phyloP scores from a whole-genome alignment of 495 filamentous ascomycete genomes.

The Aspergillus avenaceus region DNA sequence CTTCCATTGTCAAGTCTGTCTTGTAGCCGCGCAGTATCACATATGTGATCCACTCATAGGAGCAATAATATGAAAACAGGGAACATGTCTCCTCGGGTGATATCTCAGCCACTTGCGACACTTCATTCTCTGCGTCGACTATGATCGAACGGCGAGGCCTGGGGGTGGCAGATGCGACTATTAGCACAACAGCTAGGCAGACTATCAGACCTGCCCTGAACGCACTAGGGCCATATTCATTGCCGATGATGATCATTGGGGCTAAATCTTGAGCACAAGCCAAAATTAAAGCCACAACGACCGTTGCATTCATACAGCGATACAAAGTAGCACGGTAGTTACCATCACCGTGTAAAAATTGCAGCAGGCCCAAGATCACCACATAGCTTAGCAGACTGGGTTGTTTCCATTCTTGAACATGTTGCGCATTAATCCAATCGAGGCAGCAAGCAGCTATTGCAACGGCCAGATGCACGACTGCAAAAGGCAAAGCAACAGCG shows the following conservation, averaged over 20 bases:
- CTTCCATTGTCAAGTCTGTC: conserved; percentile 37
- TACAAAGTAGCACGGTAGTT: conserved; percentile 6
- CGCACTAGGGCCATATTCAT: conserved; percentile 9
- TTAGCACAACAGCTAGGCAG: conserved; percentile 12
- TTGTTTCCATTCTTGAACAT: conserved; percentile 11
- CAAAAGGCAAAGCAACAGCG: conserved; percentile 9
- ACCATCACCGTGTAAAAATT: conserved; percentile 4
- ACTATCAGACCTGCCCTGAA: conserved; percentile 5
- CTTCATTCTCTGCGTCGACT: conserved; percentile 5
- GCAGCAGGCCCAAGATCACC: conserved; percentile 8
- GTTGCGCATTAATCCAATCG: conserved; percentile 7
- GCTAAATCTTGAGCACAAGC: conserved; percentile 11
- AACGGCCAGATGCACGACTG: conserved; percentile 13
- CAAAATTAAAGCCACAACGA: conserved; percentile 7
- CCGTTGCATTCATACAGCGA: conserved; percentile 16
- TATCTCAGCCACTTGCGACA: conserved; percentile 15
- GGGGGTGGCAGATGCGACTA: conserved; percentile 13
- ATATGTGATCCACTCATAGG: conserved; percentile 46
- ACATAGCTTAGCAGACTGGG: conserved; percentile 17
- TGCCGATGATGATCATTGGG: conserved; percentile 17
- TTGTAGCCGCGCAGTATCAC: conserved; percentile 41
- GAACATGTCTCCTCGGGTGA: conserved; percentile 48
- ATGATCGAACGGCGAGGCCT: conserved; percentile 12
- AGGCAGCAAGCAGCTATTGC: conserved; percentile 12
- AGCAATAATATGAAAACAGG: conserved; percentile 42